Percentiles rank a stretch among this genome's conserved stretches.
These are phyloP conservation scores for Tremellales sp. DNA, from an alignment of 1,284 basidiomycete species.

Conservation along the genomic window DNA sequence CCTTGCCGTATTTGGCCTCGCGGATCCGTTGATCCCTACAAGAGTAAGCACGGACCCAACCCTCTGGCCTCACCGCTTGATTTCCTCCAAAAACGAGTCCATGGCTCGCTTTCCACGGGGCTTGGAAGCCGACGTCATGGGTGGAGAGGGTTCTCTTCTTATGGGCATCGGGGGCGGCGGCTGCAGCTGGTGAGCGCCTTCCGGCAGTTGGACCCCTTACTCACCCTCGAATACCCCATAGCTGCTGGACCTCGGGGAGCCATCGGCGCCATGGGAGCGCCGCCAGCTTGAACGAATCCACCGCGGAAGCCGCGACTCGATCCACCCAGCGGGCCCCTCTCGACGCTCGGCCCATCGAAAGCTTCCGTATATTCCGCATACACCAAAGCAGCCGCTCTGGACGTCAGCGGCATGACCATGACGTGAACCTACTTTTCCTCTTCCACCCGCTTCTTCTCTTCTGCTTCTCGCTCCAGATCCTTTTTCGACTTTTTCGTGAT, in stretches of 20 bases:
- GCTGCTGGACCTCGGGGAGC: conserved; percentile 48
- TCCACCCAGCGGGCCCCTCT: conserved; percentile 17
- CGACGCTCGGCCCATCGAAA: conserved; percentile 68
- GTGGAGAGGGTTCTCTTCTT: conserved; percentile 46
- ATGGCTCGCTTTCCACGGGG: conserved; percentile 87
- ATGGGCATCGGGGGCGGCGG: conserved; percentile 4
- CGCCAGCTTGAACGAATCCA: conserved; percentile 69
- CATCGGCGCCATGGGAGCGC: conserved; percentile 9
- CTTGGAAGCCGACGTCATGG: conserved; percentile 57
- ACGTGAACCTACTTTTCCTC: conserved; percentile 53
- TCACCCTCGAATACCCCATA: conserved; percentile 37
- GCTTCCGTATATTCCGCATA: conserved; percentile 83
- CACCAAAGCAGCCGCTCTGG: conserved; percentile 46
- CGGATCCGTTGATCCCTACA: conserved; percentile 81
- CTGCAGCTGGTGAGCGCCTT: background rate
- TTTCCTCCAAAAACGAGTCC: conserved; percentile 88
- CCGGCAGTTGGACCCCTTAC: conserved; percentile 23
- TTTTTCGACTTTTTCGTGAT: conserved; percentile 58
- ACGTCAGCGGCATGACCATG: conserved; percentile 46
- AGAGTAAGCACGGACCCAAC: background rate
- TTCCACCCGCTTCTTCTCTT: conserved; percentile 77
- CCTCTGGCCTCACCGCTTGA: conserved; percentile 65
- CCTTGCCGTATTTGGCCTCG: conserved; percentile 72
- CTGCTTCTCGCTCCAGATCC: conserved; percentile 82
- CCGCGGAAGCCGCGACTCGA: conserved; percentile 32